Evolutionary conservation across 2,329 filamentous ascomycete species (phyloP).

Genomic region (Trichoderma sp.): DNA sequence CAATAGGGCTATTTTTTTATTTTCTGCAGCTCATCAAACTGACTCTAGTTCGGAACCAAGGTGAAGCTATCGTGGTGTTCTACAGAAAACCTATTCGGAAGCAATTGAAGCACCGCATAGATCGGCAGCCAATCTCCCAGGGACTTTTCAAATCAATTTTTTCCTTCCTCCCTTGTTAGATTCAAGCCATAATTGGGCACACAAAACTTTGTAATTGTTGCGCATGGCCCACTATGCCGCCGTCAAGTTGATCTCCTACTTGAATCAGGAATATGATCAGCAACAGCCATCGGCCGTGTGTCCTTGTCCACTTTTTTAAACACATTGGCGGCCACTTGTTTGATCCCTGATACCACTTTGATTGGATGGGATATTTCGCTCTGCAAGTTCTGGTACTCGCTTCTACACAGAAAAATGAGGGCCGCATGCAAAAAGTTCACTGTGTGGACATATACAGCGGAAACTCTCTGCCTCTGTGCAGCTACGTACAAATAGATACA

Average conservation of each 20-base stretch:
- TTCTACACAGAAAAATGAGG: neutral
- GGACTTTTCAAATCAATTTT: neutral
- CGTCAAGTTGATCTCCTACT: neutral
- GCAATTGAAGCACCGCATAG: neutral
- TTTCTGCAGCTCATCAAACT: neutral
- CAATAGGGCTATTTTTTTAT: neutral
- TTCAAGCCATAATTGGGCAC: neutral
- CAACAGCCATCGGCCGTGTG: neutral
- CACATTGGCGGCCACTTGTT: neutral
- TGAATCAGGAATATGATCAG: constrained; percentile 4
- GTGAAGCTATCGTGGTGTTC: neutral
- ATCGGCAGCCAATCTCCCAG: neutral
- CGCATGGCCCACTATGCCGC: neutral
- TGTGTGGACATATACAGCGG: neutral
- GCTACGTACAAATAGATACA: neutral
- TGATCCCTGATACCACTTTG: neutral
- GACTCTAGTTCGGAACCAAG: neutral
- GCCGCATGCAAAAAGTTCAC: neutral
- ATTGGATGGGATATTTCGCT: neutral
- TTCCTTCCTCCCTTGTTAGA: neutral
- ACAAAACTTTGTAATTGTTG: too few species aligned
- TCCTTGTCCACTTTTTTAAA: neutral
- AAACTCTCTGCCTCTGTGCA: neutral
- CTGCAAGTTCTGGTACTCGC: neutral
- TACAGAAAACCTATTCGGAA: neutral